phyloP scores from a whole-genome alignment of 2,329 filamentous ascomycete genomes.

The Echinosphaeria canescens region DNA sequence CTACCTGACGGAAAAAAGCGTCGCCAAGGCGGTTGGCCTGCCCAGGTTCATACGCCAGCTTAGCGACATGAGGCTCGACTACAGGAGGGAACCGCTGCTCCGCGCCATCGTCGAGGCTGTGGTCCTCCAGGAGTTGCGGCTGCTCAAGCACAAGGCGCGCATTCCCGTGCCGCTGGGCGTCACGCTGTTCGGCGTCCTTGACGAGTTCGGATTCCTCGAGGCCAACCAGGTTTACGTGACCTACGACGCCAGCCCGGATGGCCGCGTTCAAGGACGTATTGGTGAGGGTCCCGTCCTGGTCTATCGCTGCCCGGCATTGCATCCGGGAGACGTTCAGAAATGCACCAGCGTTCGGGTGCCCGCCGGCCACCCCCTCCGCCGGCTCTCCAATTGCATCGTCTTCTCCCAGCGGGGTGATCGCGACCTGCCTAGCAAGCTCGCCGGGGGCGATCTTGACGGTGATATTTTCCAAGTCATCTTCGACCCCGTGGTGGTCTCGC shows the following conservation, averaged over 20 bases:
- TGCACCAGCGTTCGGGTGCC: constrained; percentile 40
- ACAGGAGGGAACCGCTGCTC: constrained; percentile 46
- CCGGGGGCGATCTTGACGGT: constrained; percentile 68
- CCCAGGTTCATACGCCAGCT: constrained; percentile 39
- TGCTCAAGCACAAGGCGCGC: constrained; percentile 58
- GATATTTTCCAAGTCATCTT: constrained; percentile 68
- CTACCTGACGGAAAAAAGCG: constrained; percentile 39
- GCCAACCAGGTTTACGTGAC: constrained; percentile 49
- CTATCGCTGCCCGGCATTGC: constrained; percentile 60
- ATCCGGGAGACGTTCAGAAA: constrained; percentile 61
- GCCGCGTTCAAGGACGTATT: too few relatives aligned
- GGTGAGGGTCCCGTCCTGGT: constrained; percentile 33
- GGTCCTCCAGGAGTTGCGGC: constrained; percentile 46
- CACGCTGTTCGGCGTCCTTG: constrained; percentile 70
- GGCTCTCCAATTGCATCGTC: constrained; percentile 51
- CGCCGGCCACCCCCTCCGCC: constrained; percentile 30
- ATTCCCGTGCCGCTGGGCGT: constrained; percentile 50
- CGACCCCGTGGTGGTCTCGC: constrained; percentile 21
- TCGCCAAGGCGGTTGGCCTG: constrained; percentile 38
- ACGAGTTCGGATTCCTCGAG: constrained; percentile 48
- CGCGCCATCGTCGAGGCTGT: constrained; percentile 47
- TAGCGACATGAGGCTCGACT: constrained; percentile 35
- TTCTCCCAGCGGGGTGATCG: constrained; percentile 52
- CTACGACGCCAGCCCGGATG: constrained; percentile 6
- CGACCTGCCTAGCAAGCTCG: constrained; percentile 59